These are phyloP conservation scores for Metschnikowia rubicola DNA, from an alignment of 805 yeast genomes.

Conservation along the genomic window DNA sequence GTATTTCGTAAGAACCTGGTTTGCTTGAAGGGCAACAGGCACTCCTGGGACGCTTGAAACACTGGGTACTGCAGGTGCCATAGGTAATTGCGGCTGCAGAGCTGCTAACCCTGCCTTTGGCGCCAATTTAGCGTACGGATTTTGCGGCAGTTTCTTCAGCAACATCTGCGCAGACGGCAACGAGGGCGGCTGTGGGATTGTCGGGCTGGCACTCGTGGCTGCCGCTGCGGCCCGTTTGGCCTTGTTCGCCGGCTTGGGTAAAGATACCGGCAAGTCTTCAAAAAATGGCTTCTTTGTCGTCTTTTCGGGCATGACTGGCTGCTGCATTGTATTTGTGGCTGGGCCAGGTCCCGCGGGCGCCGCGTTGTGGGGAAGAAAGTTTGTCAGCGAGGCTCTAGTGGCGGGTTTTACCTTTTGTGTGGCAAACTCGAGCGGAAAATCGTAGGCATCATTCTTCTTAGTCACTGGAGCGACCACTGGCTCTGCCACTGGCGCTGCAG, in stretches of 20 bases:
- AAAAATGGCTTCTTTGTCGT: conserved; percentile 45
- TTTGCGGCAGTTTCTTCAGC: conserved; percentile 22
- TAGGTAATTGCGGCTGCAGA: conserved; percentile 1
- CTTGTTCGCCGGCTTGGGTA: conserved; percentile 26
- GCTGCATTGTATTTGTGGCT: not conserved
- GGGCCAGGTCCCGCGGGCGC: not conserved
- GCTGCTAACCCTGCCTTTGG: conserved; percentile 8
- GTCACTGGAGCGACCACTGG: not conserved
- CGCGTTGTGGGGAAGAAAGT: not conserved
- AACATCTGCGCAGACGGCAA: conserved; percentile 16
- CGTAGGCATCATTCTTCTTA: conserved; percentile 65
- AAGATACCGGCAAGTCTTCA: conserved; percentile 51
- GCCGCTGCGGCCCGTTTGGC: conserved; percentile 32
- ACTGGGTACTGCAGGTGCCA: not conserved
- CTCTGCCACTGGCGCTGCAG: not conserved
- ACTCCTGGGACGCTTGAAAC: not conserved
- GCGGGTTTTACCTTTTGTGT: conserved; percentile 39
- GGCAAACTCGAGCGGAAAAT: conserved; percentile 60
- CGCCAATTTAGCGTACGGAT: conserved; percentile 29
- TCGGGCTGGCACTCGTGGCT: conserved; percentile 10
- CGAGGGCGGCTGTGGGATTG: conserved; percentile 9
- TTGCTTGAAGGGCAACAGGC: not conserved
- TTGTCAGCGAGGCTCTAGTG: conserved; percentile 27
- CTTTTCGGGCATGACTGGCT: not conserved
- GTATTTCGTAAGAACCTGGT: conserved; percentile 5